A percentile compares a stretch with the other conserved stretches of the same genome.
phyloP scores from a whole-genome alignment of 2,329 filamentous ascomycete species.

The Apiospora koreana region DNA sequence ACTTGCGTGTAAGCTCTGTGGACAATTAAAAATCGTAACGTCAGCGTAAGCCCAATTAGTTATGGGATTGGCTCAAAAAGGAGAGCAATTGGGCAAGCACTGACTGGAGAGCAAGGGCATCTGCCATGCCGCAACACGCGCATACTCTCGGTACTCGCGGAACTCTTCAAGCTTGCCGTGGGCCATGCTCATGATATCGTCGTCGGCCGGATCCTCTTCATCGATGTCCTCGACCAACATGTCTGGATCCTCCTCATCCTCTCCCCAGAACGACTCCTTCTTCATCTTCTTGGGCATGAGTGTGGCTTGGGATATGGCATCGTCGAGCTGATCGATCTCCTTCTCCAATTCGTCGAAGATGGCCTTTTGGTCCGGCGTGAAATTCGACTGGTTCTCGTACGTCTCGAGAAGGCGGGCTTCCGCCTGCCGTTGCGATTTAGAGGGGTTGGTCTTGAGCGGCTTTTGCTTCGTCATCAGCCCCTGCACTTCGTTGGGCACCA shows the following conservation, averaged over 20 bases:
- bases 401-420: neutral
- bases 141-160: constrained; percentile 85
- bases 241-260: constrained; percentile 30
- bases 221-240: constrained; percentile 27
- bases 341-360: constrained; percentile 30
- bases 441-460: neutral
- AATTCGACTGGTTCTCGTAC: neutral
- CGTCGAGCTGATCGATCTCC: constrained; percentile 32
- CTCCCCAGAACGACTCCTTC: constrained; percentile 26
- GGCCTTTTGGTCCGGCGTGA: constrained; percentile 21
- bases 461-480: neutral
- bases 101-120: constrained; percentile 87
- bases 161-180: constrained; percentile 88
- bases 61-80: neutral
- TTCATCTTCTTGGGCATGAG: constrained; percentile 14
- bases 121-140: constrained; percentile 88
- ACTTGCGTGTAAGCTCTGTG: constrained; percentile 80
- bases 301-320: constrained; percentile 33
- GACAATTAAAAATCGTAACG: constrained; percentile 19
- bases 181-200: constrained; percentile 81
- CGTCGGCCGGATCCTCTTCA: constrained; percentile 67
- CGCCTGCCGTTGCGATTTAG: neutral
- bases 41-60: constrained; percentile 10
- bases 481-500: neutral
- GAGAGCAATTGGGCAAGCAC: constrained; percentile 35